Evolutionary conservation across 2,329 filamentous ascomycete species (phyloP), one percentile per base, ranked within the genome.

Genomic region (Ascochyta viciae-villosae): DNA sequence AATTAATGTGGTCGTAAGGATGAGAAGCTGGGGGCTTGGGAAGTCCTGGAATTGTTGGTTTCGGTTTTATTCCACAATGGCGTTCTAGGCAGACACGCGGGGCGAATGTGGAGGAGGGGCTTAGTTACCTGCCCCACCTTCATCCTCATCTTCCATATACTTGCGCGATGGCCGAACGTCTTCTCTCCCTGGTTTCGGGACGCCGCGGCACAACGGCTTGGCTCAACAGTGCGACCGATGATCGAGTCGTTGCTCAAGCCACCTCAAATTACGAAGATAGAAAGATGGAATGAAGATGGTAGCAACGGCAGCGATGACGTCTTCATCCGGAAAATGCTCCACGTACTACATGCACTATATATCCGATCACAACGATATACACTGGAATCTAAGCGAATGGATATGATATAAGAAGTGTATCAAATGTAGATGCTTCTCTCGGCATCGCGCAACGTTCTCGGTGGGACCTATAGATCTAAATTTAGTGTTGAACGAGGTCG

Each of bases 51-150:
- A 12, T 16, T 12, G 19, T 9, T 23, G 7, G 16, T 33, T 49
- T 38, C 27, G 38, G 43, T 16, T 31, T 42, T 35, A 15, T 10
- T 13, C 13, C 12, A 29, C 35, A 26, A 47, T 41, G 50, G 49
- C 39, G 47, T 46, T 22, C 35, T 22, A 49, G 13, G 10, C 19
- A 23, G 24, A 29, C 37, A 19, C 10, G 33, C 31, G 45, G 41
- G 47, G 53, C 47, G 12, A 22, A 10, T 35, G 38, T 49, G 46
- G 46, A 43, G 42, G 41, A 51, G 49, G 49, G 50, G 42, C 26
- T 39, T 19, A 15, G 39, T 10, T 33, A 8, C 24, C 12, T 40
- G 34, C 49, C 49, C 49, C 49, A 40, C 41, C 34, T 39, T 31
- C 49, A 15, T 33, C 19, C 33, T 45, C 26, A 26, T 2, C 24